Evolutionary conservation across 1,284 basidiomycete species (phyloP).

Genomic region (Wolfiporia cocos): DNA sequence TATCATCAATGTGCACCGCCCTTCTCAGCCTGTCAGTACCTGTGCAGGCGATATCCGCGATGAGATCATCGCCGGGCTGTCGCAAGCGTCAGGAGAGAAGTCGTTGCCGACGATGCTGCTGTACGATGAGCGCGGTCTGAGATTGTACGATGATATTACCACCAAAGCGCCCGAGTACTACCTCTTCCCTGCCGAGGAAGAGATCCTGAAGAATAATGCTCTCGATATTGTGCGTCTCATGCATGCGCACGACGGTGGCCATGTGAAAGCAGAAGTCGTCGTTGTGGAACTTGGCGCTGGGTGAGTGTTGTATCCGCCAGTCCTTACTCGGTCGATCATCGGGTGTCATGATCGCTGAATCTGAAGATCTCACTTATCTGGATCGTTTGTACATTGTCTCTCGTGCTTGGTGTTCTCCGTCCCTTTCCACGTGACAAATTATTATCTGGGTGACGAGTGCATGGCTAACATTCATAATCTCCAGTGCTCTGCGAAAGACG

Average conservation of each 20-base stretch:
- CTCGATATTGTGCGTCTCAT: constrained; percentile 68
- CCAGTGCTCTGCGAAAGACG: constrained; percentile 85
- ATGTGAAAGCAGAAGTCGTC: constrained; percentile 42
- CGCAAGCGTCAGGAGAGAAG: constrained; percentile 47
- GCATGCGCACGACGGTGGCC: constrained; percentile 52
- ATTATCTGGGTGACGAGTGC: too few species aligned
- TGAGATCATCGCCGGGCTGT: constrained; percentile 51
- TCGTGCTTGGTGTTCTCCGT: too few species aligned
- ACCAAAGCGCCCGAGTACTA: constrained; percentile 85
- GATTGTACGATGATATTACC: constrained; percentile 82
- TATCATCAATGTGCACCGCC: constrained; percentile 52
- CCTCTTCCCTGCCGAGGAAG: constrained; percentile 74
- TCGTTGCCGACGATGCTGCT: constrained; percentile 81
- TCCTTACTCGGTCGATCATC: too few species aligned
- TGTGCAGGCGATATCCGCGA: constrained; percentile 35
- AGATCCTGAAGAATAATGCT: constrained; percentile 56
- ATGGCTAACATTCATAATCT: not conserved
- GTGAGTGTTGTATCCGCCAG: constrained; percentile 42
- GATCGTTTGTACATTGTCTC: too few species aligned
- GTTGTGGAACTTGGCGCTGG: constrained; percentile 86
- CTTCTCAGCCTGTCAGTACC: constrained; percentile 16
- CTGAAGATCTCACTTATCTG: too few species aligned
- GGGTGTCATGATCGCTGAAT: too few species aligned
- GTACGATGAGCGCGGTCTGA: constrained; percentile 82
- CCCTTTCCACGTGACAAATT: not conserved